Evolutionary conservation across 2,329 filamentous ascomycete species (phyloP).

Genomic region (Huntiella decipiens): DNA sequence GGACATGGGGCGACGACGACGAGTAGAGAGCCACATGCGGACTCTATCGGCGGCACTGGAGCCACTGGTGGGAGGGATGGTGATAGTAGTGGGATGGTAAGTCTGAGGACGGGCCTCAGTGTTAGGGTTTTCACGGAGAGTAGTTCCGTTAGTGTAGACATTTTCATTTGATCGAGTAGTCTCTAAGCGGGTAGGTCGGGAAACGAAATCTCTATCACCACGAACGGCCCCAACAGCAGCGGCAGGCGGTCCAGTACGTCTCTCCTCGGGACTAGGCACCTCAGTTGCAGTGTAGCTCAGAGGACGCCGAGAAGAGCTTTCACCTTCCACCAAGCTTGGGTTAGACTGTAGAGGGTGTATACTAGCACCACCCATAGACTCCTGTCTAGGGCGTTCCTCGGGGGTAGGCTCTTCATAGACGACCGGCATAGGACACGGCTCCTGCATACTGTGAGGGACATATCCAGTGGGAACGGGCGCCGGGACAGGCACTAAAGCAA

Average conservation of each 20-base stretch:
- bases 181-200: no score
- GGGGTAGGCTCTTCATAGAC: background rate
- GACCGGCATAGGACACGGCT: background rate
- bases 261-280: background rate
- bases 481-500: background rate
- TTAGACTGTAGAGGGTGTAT: slow-evolving; percentile 6
- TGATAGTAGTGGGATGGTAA: no score
- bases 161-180: background rate
- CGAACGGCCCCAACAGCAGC: slow-evolving; percentile 1
- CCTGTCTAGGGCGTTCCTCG: background rate
- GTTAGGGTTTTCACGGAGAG: no score
- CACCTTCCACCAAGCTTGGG: background rate
- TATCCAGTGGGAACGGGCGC: background rate
- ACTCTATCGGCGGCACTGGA: slow-evolving; percentile 6
- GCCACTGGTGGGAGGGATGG: slow-evolving; percentile 4
- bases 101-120: no score
- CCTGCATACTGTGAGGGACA: background rate
- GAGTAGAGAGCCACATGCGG: slow-evolving; percentile 6
- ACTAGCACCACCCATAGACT: no score
- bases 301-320: background rate
- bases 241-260: background rate
- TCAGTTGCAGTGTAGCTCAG: background rate
- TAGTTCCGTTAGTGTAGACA: no score
- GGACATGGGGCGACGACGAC: slow-evolving; percentile 5
- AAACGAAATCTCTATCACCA: background rate